Percentiles rank a stretch among this genome's conserved stretches.
phyloP scores from a whole-genome alignment of 2,329 filamentous ascomycete genomes.

The Ceratocystis destructans region DNA sequence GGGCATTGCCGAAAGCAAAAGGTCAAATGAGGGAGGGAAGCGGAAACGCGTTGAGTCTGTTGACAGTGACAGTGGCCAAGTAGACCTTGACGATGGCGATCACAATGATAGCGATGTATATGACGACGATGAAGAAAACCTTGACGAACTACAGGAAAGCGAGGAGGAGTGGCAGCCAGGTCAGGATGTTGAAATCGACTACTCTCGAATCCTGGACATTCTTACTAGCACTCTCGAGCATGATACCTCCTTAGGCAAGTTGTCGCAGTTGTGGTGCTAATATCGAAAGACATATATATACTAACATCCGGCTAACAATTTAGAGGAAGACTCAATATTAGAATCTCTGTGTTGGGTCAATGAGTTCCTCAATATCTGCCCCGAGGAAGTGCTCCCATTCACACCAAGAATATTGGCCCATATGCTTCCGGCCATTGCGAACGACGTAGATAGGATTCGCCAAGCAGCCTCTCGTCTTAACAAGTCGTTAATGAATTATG shows the following conservation, averaged over 20 bases:
- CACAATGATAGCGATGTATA: constrained; percentile 44
- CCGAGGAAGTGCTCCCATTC: constrained; percentile 89
- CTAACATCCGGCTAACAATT: constrained; percentile 19
- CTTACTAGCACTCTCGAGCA: constrained; percentile 70
- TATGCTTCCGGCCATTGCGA: constrained; percentile 86
- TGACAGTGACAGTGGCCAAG: constrained; percentile 49
- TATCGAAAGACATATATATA: not conserved
- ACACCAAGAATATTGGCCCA: constrained; percentile 85
- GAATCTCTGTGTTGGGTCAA: constrained; percentile 93
- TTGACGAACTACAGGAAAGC: constrained; percentile 36
- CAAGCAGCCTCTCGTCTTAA: constrained; percentile 84
- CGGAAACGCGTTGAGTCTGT: constrained; percentile 56
- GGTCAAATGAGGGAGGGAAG: constrained; percentile 51
- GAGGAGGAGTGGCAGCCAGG: constrained; percentile 96
- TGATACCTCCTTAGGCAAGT: not conserved
- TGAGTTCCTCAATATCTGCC: constrained; percentile 90
- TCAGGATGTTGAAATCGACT: constrained; percentile 90
- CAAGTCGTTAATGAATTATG: constrained; percentile 80
- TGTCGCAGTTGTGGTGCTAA: not conserved
- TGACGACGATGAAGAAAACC: constrained; percentile 38
- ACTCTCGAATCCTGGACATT: constrained; percentile 82
- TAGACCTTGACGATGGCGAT: constrained; percentile 45
- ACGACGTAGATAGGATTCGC: constrained; percentile 76
- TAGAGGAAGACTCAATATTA: constrained; percentile 81
- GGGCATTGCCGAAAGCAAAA: constrained; percentile 75